Base-by-base conservation (phyloP, 352 stramenopile genomes). In the Phytophthora meadii region DNA sequence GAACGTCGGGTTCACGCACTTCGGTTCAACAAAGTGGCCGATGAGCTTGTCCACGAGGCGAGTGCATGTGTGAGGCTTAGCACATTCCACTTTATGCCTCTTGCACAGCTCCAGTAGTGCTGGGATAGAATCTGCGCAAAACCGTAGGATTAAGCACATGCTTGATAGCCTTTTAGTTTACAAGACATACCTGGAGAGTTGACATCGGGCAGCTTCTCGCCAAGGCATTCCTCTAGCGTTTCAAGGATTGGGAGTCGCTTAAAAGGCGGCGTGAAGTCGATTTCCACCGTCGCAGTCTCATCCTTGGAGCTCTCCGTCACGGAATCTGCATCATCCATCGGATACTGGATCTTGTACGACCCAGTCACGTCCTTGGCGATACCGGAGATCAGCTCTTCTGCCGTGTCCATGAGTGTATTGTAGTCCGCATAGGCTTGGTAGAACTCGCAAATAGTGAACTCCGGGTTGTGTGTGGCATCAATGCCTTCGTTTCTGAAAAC, bases 391-490 rank as follows among this genome's bases (percentile, higher is more conserved):
- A 99, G 95, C 51, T 99, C 93, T 77, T 99, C 97, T 5, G 97
- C 98, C 77, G 98, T 98, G 46, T 94, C 81, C 96, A 99, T 99
- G 28, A 99, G 81, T 63, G 98, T 94, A 68, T 99, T 80, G 86
- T 99, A 99, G 77, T 99, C 98, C 6, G 97, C 97, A 72, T 99
- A 99, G 7, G 98, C 97, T 80, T 96, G 81, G 77, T 99, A 99
- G 70, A 99, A 99, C 84, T 99, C 97, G 72, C 97, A 98, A 5
- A 98, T 99, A 5, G 97, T 99, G 77, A 99, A 99, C 81, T 99
- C 97, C 7, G 97, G 97, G 73, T 99, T 99, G 87, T 99, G 97
- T 6, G 97, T 99, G 53, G 98, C 82, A 72, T 99, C 97, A 61
- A 99, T 85, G 51, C 86, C 86, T 86, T 99, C 97, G 74, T 99